A percentile compares a stretch with the other conserved stretches of the same genome.
Conservation (phyloP, 2,329 filamentous ascomycete genomes). For the Penicillium sp. region DNA sequence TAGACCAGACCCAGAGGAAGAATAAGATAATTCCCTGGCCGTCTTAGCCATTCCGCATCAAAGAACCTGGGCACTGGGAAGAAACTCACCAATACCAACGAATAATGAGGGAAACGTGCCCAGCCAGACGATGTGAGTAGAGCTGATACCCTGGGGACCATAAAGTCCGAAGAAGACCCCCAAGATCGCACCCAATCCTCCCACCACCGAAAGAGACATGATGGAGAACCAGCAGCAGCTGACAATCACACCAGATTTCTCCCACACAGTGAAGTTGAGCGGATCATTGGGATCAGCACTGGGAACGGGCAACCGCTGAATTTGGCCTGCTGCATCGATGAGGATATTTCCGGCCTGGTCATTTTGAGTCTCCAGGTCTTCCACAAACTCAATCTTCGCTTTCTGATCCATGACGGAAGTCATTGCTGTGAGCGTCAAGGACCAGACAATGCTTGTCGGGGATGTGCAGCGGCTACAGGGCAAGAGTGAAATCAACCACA, state of each 20-base stretch:
- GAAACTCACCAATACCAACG: constrained; percentile 32
- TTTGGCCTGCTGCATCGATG: constrained; percentile 15
- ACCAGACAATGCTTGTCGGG: background rate
- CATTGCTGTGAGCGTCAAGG: background rate
- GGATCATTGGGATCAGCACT: constrained; percentile 24
- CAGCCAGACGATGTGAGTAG: constrained; percentile 29
- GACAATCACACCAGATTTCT: constrained; percentile 21
- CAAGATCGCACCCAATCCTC: constrained; percentile 29
- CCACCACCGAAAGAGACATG: constrained; percentile 24
- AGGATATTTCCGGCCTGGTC: constrained; percentile 5
- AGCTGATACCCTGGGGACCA: constrained; percentile 19
- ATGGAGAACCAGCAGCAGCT: constrained; percentile 26
- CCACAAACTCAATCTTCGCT: constrained; percentile 10
- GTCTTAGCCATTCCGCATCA: constrained; percentile 1
- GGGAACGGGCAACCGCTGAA: constrained; percentile 20
- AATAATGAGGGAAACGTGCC: constrained; percentile 36
- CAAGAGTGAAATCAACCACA: background rate
- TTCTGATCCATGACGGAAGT: constrained; percentile 8
- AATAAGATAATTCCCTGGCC: constrained; percentile 31
- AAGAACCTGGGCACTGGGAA: background rate
- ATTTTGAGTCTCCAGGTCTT: constrained; percentile 9
- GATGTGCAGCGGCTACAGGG: constrained; percentile 4
- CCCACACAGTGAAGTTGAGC: constrained; percentile 19
- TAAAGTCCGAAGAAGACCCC: constrained; percentile 31
- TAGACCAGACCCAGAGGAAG: constrained; percentile 36